These are phyloP conservation scores for Penicillium longicatenatum DNA, from an alignment of 495 filamentous ascomycete genomes.

Conservation along the genomic window DNA sequence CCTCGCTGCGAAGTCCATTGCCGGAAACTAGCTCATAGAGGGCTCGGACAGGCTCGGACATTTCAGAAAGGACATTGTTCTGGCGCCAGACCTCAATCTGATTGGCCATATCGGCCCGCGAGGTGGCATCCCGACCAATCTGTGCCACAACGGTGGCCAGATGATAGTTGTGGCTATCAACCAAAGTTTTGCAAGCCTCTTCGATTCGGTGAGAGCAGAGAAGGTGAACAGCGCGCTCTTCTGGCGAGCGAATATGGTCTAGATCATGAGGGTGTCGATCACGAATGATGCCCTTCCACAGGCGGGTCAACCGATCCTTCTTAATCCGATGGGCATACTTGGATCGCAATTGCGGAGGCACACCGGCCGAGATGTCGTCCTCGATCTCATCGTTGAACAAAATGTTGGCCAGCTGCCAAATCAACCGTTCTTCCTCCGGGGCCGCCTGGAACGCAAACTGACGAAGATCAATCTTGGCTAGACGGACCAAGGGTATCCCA, in stretches of 20 bases:
- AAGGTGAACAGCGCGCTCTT: slow-evolving; percentile 82
- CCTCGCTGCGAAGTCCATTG: slow-evolving; percentile 77
- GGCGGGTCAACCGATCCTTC: slow-evolving; percentile 52
- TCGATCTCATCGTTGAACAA: slow-evolving; percentile 74
- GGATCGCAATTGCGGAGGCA: slow-evolving; percentile 40
- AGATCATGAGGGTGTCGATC: slow-evolving; percentile 48
- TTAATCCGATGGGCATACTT: slow-evolving; percentile 53
- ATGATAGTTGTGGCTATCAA: slow-evolving; percentile 72
- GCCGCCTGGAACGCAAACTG: slow-evolving; percentile 38
- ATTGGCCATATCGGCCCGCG: slow-evolving; percentile 66
- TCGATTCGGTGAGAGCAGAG: slow-evolving; percentile 75
- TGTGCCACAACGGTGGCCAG: slow-evolving; percentile 81
- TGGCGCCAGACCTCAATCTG: slow-evolving; percentile 86
- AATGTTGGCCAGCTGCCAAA: slow-evolving; percentile 69
- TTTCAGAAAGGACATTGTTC: slow-evolving; percentile 77
- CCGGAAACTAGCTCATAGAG: slow-evolving; percentile 89
- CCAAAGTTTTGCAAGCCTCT: slow-evolving; percentile 76
- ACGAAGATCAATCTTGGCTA: slow-evolving; percentile 35
- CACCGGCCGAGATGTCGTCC: slow-evolving; percentile 45
- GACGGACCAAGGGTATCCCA: slow-evolving; percentile 40
- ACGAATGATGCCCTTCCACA: slow-evolving; percentile 52
- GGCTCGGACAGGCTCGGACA: slow-evolving; percentile 80
- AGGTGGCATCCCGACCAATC: slow-evolving; percentile 67
- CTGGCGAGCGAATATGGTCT: slow-evolving; percentile 55
- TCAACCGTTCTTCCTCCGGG: slow-evolving; percentile 38